Percentiles rank a stretch among this genome's conserved stretches.
Evolutionary conservation across 1,284 basidiomycete species (phyloP).

Genomic region (Peniophora sp.): DNA sequence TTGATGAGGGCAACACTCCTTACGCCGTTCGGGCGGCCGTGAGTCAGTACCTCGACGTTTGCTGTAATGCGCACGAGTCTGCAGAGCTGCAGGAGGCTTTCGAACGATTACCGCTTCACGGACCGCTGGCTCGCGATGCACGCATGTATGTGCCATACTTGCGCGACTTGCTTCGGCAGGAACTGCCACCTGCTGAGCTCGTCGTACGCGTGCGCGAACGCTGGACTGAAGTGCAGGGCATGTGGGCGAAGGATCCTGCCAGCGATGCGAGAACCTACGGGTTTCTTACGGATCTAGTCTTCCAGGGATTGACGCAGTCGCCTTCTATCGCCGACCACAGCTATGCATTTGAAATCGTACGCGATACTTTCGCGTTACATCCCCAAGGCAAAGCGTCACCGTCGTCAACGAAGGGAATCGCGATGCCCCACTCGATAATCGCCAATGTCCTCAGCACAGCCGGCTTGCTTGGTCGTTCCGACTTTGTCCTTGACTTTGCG

Average conservation of each 20-base stretch:
- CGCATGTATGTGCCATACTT: not conserved
- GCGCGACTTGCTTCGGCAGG: not conserved
- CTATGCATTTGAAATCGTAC: constrained; percentile 53
- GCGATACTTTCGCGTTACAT: constrained; percentile 21
- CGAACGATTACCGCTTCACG: not conserved
- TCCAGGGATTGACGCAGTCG: not conserved
- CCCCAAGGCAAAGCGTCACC: not conserved
- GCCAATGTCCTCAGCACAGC: not conserved
- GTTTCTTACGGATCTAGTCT: not conserved
- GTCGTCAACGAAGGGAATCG: no score
- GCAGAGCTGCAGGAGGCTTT: not conserved
- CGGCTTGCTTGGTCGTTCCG: not conserved
- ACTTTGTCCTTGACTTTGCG: not conserved
- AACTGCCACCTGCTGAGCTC: not conserved
- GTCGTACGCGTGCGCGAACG: not conserved
- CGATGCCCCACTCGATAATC: not conserved
- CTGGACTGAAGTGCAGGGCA: not conserved
- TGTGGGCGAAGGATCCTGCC: not conserved
- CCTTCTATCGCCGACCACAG: constrained; percentile 24
- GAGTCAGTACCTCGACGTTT: constrained; percentile 3
- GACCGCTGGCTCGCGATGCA: constrained; percentile 17
- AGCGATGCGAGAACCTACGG: not conserved
- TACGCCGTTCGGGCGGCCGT: not conserved
- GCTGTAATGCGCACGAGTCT: not conserved
- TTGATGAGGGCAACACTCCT: no score